A percentile compares a stretch with the other conserved stretches of the same genome.
Evolutionary conservation across 2,329 filamentous ascomycete genomes (phyloP).

Genomic region (Pseudogymnoascus sp.): DNA sequence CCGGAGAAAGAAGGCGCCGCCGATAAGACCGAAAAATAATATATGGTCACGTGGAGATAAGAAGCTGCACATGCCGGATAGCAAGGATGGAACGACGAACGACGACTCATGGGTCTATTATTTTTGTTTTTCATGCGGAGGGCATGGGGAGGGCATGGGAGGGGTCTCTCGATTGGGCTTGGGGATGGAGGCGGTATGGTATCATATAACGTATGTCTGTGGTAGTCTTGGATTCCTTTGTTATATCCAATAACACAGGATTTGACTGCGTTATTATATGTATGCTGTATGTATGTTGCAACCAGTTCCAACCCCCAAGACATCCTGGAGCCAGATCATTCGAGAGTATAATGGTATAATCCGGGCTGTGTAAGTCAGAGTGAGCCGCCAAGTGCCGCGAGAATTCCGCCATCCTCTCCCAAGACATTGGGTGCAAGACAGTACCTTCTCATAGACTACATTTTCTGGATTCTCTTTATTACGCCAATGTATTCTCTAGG

Average conservation of each 20-base stretch:
- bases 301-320: not conserved
- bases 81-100: not conserved
- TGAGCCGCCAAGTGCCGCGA: not conserved
- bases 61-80: not conserved
- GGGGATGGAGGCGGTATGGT: not conserved
- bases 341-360: not conserved
- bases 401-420: not conserved
- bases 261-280: not conserved
- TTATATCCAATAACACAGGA: not conserved
- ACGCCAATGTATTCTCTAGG: not conserved
- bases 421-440: not conserved
- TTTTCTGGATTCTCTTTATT: not conserved
- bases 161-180: not conserved
- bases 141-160: not conserved
- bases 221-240: not conserved
- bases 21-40: constrained; percentile 5
- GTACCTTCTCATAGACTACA: not conserved
- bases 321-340: not conserved
- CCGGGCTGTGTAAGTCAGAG: not conserved
- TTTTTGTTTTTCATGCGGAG: not conserved
- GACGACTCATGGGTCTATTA: not conserved
- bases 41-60: not conserved
- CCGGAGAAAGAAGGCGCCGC: not conserved
- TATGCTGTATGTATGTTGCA: not conserved
- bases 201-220: constrained; percentile 1